Evolutionary conservation across 78 protist genomes (phyloP).

Genomic region (Goniomonas avonlea): DNA sequence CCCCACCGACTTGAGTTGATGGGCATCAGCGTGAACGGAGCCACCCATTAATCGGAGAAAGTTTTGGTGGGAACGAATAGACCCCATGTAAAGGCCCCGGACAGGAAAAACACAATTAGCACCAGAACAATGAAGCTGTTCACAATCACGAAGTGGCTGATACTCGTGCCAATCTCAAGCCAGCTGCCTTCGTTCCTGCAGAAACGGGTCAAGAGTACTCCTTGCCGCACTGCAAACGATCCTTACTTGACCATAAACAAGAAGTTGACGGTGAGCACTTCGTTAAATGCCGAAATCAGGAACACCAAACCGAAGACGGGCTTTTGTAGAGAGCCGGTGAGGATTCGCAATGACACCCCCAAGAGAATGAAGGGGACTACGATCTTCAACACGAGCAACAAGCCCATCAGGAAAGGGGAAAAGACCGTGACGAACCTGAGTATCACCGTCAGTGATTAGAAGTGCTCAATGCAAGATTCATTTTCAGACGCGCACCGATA

Average conservation of each 20-base stretch:
- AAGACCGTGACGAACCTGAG: slow-evolving; percentile 58
- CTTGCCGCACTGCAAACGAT: too few species aligned
- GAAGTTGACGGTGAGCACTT: too few species aligned
- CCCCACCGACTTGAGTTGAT: too few species aligned
- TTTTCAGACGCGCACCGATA: slow-evolving; percentile 36
- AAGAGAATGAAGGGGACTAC: slow-evolving; percentile 34
- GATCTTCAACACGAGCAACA: slow-evolving; percentile 52
- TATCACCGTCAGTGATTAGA: background rate
- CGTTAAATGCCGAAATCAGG: slow-evolving; percentile 50
- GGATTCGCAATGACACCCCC: background rate
- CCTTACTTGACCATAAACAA: too few species aligned
- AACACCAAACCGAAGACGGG: slow-evolving; percentile 43
- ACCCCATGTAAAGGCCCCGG: background rate
- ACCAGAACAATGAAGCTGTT: slow-evolving; percentile 57
- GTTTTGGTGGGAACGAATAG: background rate
- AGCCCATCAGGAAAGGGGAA: slow-evolving; percentile 66
- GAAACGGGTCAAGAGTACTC: too few species aligned
- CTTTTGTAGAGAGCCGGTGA: slow-evolving; percentile 9
- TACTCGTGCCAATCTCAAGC: slow-evolving; percentile 65
- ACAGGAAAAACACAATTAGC: slow-evolving; percentile 37
- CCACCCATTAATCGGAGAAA: too few species aligned
- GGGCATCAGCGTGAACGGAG: too few species aligned
- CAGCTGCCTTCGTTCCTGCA: too few species aligned
- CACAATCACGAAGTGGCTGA: slow-evolving; percentile 65
- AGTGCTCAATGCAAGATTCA: background rate